phyloP scores from a whole-genome alignment of 2,329 filamentous ascomycete genomes.

The Tolypocladium ophioglossoides region DNA sequence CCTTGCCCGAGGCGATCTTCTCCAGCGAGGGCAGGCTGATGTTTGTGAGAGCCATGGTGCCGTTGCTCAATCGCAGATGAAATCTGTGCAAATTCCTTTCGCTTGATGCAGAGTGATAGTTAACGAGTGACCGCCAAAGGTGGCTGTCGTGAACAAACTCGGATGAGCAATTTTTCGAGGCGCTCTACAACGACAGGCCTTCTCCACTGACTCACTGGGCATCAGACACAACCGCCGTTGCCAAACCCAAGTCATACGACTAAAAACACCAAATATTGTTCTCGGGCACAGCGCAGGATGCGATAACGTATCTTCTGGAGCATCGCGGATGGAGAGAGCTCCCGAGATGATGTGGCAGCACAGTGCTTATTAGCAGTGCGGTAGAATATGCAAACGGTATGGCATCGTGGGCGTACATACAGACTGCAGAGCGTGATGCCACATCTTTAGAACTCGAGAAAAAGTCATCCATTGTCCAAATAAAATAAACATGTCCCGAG shows the following conservation, averaged over 20 bases:
- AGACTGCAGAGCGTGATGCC: too few relatives aligned
- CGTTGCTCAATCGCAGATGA: not conserved
- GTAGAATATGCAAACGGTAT: too few relatives aligned
- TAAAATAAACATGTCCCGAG: too few relatives aligned
- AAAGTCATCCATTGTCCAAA: too few relatives aligned
- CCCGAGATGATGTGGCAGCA: not conserved
- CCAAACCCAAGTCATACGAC: not conserved
- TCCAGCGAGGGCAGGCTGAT: slow-evolving; percentile 21
- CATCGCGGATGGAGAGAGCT: not conserved
- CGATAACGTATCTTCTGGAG: not conserved
- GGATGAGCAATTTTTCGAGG: not conserved
- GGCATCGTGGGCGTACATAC: not conserved
- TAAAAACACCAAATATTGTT: too few relatives aligned
- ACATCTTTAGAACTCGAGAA: too few relatives aligned
- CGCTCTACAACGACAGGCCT: not conserved
- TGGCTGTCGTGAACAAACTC: not conserved
- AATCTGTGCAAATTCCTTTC: not conserved
- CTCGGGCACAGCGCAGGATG: not conserved
- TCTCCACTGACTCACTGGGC: not conserved
- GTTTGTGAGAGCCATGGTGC: slow-evolving; percentile 13
- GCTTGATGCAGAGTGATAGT: not conserved
- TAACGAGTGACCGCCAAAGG: not conserved
- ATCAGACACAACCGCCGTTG: not conserved
- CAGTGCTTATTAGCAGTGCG: not conserved
- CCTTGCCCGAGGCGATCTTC: slow-evolving; percentile 47